Base-by-base conservation (phyloP, 352 stramenopile species). In the Phytophthora citrophthora region DNA sequence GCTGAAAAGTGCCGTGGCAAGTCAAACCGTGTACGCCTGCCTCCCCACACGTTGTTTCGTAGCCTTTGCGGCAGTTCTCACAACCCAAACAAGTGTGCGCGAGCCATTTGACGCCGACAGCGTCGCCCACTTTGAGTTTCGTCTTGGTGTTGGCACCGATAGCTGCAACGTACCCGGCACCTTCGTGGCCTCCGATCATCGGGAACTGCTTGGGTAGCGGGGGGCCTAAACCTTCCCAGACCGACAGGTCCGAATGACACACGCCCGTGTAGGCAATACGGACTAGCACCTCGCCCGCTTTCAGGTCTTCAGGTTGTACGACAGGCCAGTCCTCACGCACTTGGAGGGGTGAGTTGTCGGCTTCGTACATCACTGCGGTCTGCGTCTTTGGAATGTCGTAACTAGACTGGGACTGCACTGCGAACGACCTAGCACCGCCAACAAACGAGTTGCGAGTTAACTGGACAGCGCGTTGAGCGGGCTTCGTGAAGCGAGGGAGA, bases 131-230 rank as follows among this genome's bases (percentile, higher is more conserved):
- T 55, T 82, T 74, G 36, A 84, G 72, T 8, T 76, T 69, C 23
- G 74, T 85, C 40, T 67, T 61, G 5, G 72, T 86, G 44, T 84
- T 31, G 3, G 64, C 31, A 54, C 78, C 81, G 15, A 87, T 79
- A 10, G 79, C 79, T 15, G 77, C 77, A 3, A 86, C 60, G 56
- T 83, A 86, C 5, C 77, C 77, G 3, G 74, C 64, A 26, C 77
- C 77, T 76, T 90, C 81, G 57, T 90, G 81, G 41, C 81, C 81
- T 43, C 77, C 78, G 5, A 90, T 69, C 45, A 85, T 68, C 4
- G 81, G 78, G 41, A 81, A 55, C 40, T 74, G 62, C 59, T 73
- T 74, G 20, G 56, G 53, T 5, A 76, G 29, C 12, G 65, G 65
- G 29, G 77, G 74, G 41, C 76, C 68, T 34, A 70, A 47, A 16